Evolutionary conservation across 192 early-diverging fungal species (phyloP).

Genomic region (Phycomyces nitens): DNA sequence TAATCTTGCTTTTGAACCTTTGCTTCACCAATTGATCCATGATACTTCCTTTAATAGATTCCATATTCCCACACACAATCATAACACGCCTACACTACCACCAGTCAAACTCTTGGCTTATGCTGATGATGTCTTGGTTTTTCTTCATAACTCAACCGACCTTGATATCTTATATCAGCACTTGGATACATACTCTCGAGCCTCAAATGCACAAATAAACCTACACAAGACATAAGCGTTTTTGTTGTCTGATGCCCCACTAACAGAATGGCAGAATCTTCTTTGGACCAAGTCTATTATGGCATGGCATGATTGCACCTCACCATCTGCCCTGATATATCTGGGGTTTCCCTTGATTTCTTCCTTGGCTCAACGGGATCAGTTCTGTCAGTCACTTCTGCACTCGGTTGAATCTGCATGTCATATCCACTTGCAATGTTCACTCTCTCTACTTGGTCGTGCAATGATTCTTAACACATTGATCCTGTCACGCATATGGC

Average conservation of each 20-base stretch:
- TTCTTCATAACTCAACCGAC: constrained; percentile 5
- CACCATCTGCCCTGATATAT: no score
- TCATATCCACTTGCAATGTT: background rate
- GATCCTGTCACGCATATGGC: constrained; percentile 9
- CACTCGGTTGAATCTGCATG: background rate
- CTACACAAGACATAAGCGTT: constrained; percentile 12
- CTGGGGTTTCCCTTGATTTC: background rate
- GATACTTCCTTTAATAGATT: no score
- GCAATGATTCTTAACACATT: constrained; percentile 1
- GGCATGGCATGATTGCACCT: no score
- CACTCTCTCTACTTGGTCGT: constrained; percentile 4
- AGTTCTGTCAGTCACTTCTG: background rate
- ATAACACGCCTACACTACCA: background rate
- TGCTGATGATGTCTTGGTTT: constrained; percentile 21
- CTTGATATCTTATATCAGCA: background rate
- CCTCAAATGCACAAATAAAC: constrained; percentile 20
- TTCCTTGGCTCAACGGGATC: background rate
- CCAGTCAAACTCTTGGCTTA: background rate
- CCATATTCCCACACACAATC: no score
- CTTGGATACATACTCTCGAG: background rate
- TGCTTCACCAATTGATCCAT: background rate
- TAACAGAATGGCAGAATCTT: background rate
- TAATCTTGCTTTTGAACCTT: constrained; percentile 26
- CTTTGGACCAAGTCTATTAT: background rate
- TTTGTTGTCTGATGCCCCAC: background rate